Conservation (phyloP, 441 rosid genomes). For the Bocquillonia castaneifolia region DNA sequence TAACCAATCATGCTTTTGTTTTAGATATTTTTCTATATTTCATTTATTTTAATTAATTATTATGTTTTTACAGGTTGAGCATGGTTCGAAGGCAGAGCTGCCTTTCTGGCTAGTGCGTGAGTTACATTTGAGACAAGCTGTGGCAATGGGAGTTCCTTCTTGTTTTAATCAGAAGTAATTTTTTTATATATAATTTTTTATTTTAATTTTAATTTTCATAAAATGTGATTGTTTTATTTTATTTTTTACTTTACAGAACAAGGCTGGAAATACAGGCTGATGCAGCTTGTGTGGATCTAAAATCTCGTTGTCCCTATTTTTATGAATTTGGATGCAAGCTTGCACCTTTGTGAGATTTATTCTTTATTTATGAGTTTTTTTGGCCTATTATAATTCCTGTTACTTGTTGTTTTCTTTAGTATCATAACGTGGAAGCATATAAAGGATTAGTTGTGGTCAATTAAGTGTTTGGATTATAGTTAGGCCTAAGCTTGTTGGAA, state of each 20-base stretch:
- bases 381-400: not conserved
- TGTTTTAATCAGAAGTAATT: conserved; percentile 82
- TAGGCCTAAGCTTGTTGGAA: not conserved
- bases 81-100: conserved; percentile 73
- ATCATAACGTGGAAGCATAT: too few species aligned
- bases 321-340: conserved; percentile 86
- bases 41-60: not conserved
- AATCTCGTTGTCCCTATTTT: conserved; percentile 63
- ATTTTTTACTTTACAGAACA: too few species aligned
- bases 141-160: conserved; percentile 51
- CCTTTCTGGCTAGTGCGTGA: conserved; percentile 91
- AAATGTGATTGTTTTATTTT: too few species aligned
- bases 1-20: not conserved
- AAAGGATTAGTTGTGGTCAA: too few species aligned
- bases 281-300: conserved; percentile 79
- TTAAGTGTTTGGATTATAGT: not conserved
- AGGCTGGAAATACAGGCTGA: conserved; percentile 90
- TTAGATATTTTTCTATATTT: not conserved
- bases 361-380: not conserved
- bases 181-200: too few species aligned
- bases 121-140: conserved; percentile 64
- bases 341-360: conserved; percentile 62
- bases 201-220: too few species aligned
- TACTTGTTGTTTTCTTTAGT: too few species aligned
- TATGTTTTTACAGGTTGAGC: conserved; percentile 49